A percentile compares a stretch with the other conserved stretches of the same genome.
Conservation (phyloP, 2,329 filamentous ascomycete genomes). For the Penicillium sp. region DNA sequence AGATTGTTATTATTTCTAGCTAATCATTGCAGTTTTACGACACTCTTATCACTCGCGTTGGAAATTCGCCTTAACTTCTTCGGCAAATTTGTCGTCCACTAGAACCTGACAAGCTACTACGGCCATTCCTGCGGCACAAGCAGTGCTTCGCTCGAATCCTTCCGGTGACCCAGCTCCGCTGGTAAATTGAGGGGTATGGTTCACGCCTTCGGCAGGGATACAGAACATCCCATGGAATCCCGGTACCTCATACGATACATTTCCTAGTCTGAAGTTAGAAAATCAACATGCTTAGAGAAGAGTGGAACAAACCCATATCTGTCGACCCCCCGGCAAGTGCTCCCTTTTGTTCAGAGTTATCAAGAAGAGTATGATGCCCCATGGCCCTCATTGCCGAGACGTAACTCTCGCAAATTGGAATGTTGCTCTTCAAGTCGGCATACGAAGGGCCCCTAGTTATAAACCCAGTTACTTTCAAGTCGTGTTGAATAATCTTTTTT, state of each 20-base stretch:
- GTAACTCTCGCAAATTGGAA: slow-evolving; percentile 38
- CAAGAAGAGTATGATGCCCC: slow-evolving; percentile 32
- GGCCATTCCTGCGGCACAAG: slow-evolving; percentile 36
- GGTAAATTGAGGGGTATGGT: slow-evolving; percentile 60
- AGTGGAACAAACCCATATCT: slow-evolving; percentile 32
- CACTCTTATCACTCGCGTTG: slow-evolving; percentile 12
- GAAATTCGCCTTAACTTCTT: slow-evolving; percentile 31
- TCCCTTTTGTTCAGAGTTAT: slow-evolving; percentile 23
- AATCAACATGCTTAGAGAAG: not conserved
- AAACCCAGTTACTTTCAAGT: not conserved
- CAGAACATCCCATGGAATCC: slow-evolving; percentile 45
- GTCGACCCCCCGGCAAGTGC: slow-evolving; percentile 30
- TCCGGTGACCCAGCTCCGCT: slow-evolving; percentile 54
- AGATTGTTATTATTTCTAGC: not conserved
- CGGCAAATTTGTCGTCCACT: slow-evolving; percentile 33
- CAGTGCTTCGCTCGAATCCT: slow-evolving; percentile 50
- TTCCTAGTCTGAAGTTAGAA: slow-evolving; percentile 37
- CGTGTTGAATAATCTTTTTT: not conserved
- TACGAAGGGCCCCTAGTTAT: slow-evolving; percentile 34
- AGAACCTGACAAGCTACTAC: slow-evolving; percentile 35
- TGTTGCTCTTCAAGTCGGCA: slow-evolving; percentile 36
- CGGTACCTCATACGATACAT: slow-evolving; percentile 51
- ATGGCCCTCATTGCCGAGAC: slow-evolving; percentile 36
- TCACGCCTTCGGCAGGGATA: slow-evolving; percentile 51
- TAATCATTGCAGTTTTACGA: not conserved